Evolutionary conservation across 495 filamentous ascomycete species (phyloP).

Genomic region (Penicillium egyptiacum): DNA sequence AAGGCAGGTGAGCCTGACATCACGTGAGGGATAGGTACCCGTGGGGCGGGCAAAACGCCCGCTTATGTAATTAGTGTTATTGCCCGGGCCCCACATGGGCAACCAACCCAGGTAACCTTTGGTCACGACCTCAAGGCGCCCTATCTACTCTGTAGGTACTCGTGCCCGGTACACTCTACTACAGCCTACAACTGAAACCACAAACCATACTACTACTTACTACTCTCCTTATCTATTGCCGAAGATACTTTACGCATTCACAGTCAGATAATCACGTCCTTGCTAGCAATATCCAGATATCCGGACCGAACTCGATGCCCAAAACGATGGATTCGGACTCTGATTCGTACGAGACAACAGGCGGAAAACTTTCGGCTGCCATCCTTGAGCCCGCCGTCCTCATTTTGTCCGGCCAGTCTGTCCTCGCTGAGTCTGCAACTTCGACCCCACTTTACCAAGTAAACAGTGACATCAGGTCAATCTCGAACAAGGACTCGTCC

Average conservation of each 20-base stretch:
- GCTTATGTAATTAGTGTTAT: neutral
- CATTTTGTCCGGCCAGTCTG: neutral
- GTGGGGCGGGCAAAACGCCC: neutral
- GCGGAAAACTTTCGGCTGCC: neutral
- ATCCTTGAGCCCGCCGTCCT: slow-evolving; percentile 2
- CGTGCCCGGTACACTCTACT: neutral
- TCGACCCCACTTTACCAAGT: neutral
- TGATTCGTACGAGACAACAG: neutral
- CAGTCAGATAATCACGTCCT: neutral
- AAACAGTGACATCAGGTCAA: slow-evolving; percentile 7
- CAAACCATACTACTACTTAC: neutral
- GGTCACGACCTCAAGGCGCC: no score
- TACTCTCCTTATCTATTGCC: neutral
- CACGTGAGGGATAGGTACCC: neutral
- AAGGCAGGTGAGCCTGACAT: neutral
- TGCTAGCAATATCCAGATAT: neutral
- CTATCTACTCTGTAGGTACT: no score
- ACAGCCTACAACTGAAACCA: neutral
- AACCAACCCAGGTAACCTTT: neutral
- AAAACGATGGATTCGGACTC: slow-evolving; percentile 4
- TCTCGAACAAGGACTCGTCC: slow-evolving; percentile 3
- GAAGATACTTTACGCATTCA: neutral
- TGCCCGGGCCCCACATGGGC: neutral
- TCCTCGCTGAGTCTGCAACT: neutral
- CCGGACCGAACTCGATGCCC: neutral